Evolutionary conservation across 306 rosid species (phyloP).

Genomic region (Castanospermum australe): DNA sequence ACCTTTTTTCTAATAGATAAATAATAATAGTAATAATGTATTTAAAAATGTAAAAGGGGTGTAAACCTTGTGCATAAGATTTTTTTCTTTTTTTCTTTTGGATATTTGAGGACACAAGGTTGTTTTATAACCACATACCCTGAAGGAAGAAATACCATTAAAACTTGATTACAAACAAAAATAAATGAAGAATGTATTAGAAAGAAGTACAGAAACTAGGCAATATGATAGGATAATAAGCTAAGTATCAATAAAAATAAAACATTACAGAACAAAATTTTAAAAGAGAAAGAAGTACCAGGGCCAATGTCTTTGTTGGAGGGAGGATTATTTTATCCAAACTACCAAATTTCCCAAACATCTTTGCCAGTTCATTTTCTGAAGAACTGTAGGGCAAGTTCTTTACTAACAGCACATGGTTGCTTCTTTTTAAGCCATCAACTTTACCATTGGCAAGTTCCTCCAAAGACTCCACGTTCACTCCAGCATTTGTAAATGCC

Average conservation of each 20-base stretch:
- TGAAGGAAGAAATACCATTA: not conserved
- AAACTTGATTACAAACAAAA: not conserved
- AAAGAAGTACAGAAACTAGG: not conserved
- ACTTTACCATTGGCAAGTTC: constrained; percentile 58
- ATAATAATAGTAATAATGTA: not conserved
- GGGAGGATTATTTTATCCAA: constrained; percentile 89
- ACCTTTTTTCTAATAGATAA: not conserved
- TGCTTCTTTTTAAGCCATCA: constrained; percentile 83
- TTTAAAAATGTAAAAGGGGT: not conserved
- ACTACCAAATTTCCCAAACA: constrained; percentile 87
- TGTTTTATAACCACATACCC: not conserved
- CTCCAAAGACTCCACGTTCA: constrained; percentile 76
- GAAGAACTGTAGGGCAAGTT: constrained; percentile 92
- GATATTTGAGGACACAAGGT: not conserved
- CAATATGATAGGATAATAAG: not conserved
- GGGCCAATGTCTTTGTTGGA: constrained; percentile 80
- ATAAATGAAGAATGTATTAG: not conserved
- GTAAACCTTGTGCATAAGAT: not conserved
- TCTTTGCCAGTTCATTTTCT: constrained; percentile 70
- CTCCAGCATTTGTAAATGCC: constrained; percentile 80
- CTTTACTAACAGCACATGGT: constrained; percentile 82
- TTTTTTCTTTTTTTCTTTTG: not conserved
- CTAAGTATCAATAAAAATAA: not conserved
- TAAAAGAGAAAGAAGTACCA: constrained; percentile 52
- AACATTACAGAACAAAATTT: not conserved